Conservation (phyloP, 768 basidiomycete species). For the Calocera viscosa region DNA sequence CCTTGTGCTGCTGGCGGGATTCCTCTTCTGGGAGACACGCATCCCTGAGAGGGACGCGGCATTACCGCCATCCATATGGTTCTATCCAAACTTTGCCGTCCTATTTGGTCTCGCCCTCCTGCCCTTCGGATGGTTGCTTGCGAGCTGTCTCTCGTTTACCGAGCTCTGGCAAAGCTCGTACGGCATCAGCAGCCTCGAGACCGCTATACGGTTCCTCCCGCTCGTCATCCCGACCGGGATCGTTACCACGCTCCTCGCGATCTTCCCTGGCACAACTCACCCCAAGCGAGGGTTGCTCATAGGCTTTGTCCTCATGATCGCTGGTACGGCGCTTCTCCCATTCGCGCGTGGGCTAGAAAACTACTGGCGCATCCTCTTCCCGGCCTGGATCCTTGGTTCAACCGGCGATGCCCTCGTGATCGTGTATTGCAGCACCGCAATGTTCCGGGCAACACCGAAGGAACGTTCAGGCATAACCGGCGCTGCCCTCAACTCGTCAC, state of each 20-base stretch:
- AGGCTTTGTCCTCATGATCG: conserved; percentile 30
- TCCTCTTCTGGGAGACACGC: conserved; percentile 41
- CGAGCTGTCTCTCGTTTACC: neutral
- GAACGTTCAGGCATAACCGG: too few species aligned
- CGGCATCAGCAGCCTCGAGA: conserved; percentile 14
- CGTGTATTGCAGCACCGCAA: too few species aligned
- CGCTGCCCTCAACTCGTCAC: too few species aligned
- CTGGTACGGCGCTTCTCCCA: conserved; percentile 34
- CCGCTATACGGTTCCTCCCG: conserved; percentile 15
- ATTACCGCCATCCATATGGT: conserved; percentile 23
- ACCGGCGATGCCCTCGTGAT: conserved; percentile 33
- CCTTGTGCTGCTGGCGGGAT: conserved; percentile 29
- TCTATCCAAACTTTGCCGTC: conserved; percentile 24
- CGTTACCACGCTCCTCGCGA: conserved; percentile 26
- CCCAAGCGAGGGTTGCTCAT: conserved; percentile 36
- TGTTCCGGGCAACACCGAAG: too few species aligned
- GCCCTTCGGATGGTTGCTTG: conserved; percentile 1
- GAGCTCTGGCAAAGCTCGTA: conserved; percentile 11
- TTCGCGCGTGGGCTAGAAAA: conserved; percentile 26
- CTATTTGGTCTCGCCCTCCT: conserved; percentile 21
- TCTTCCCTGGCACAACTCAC: conserved; percentile 33
- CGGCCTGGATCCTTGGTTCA: conserved; percentile 39
- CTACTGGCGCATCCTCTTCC: conserved; percentile 40
- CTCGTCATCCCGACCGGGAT: conserved; percentile 25
- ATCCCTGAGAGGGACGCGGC: conserved; percentile 34